Evolutionary conservation across 2,329 filamentous ascomycete species (phyloP).

Genomic region (Paraconiothyrium brasiliense): DNA sequence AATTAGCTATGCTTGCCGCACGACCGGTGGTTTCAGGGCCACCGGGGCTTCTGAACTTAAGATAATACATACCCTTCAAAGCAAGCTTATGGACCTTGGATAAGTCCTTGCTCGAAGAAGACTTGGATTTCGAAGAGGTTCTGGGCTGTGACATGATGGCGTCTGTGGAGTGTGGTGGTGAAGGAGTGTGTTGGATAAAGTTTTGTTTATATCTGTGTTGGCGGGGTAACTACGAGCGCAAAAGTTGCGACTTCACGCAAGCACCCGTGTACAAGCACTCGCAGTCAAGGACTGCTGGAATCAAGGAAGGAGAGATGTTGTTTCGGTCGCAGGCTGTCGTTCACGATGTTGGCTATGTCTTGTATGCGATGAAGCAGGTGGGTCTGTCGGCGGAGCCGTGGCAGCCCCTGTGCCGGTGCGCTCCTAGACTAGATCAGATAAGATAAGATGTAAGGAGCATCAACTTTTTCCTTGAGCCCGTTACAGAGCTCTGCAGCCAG

Average conservation of each 20-base stretch:
- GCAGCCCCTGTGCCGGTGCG: not conserved
- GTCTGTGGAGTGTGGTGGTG: conserved; percentile 3
- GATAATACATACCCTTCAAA: conserved; percentile 72
- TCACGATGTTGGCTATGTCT: not conserved
- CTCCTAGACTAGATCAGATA: conserved; percentile 31
- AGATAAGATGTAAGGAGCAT: conserved; percentile 30
- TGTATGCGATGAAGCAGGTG: conserved; percentile 14
- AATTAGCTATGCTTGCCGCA: not conserved
- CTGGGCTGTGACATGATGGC: conserved; percentile 44
- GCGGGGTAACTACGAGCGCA: conserved; percentile 35
- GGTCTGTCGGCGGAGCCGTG: conserved; percentile 20
- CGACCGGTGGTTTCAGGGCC: not conserved
- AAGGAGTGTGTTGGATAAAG: conserved; percentile 14
- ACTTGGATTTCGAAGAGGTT: conserved; percentile 36
- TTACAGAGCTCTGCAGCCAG: conserved; percentile 20
- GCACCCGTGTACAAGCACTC: not conserved
- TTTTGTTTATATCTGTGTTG: conserved; percentile 44
- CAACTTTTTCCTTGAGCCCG: conserved; percentile 17
- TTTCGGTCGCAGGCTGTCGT: not conserved
- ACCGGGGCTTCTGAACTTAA: not conserved
- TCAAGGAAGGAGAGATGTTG: not conserved
- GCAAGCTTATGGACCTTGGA: conserved; percentile 96
- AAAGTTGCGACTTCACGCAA: not conserved
- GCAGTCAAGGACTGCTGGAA: too few relatives aligned
- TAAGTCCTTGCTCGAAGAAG: conserved; percentile 67